Base-by-base conservation (phyloP, 805 yeast species). In the Metschnikowia proteae region DNA sequence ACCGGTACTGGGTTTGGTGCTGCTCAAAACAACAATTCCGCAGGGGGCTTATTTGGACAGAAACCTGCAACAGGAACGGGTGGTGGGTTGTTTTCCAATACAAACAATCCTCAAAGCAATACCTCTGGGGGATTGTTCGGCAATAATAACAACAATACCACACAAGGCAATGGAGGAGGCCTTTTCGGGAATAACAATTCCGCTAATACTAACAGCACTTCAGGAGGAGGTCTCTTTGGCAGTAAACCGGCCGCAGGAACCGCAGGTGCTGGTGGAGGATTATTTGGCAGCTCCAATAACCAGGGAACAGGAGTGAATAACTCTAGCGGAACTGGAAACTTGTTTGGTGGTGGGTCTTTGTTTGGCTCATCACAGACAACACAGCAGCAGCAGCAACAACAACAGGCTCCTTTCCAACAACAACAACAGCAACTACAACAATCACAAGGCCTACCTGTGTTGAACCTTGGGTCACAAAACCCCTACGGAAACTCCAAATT, bases 401-500 rank as follows among this genome's bases (percentile, higher is more conserved):
- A 37, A 22, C 43, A 30, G 27, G 49, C 35, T 29, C 25, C 33
- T 23, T 35, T 36, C 40, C 35, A 29, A 10, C 48, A 55, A 34
- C 60, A 47, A 17, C 58, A 47, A 41, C 63, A 53, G 33, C 67
- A 58, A 41, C 55, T 65, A 32, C 51, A 46, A 17, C 51, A 33
- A 9, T 40, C 29, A 22, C 48, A 26, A 37, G 28, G 33, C 23
- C 43, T 31, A 26, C 35, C 43, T 4, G 43, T 40, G 11, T 48
- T 50, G 27, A 70, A 61, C 49, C 63, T 71, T 46, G 62, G 56
- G 41, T 57, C 70, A 2, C 68, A 64, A 46, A 68, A 85, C 61
- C 96, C 97, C 38, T 91, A 88, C 62, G 96, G 96, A 1, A 76
- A 80, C 42, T 83, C 84, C 57, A 86, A 90, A 5, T 70, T 91